Percentiles rank a stretch among this genome's conserved stretches.
phyloP scores from a whole-genome alignment of 2,329 filamentous ascomycete genomes.

The Teratosphaeria gauchensis region DNA sequence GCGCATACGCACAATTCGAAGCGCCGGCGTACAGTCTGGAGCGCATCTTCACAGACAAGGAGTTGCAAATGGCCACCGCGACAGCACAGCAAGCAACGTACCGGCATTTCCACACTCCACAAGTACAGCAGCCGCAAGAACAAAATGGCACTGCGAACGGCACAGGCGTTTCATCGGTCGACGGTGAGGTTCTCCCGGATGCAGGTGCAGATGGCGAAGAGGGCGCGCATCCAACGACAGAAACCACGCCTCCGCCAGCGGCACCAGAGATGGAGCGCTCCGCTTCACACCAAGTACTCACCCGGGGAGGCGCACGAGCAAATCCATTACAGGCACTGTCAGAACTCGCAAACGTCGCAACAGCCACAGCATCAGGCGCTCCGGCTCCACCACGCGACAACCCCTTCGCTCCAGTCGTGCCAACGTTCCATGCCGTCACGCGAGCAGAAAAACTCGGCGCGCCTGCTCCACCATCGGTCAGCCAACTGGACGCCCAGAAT shows the following conservation, averaged over 20 bases:
- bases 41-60: slow-evolving; percentile 58
- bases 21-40: slow-evolving; percentile 52
- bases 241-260: slow-evolving; percentile 4
- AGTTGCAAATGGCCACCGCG: slow-evolving; percentile 53
- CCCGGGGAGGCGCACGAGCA: slow-evolving; percentile 35
- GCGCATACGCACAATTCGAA: slow-evolving; percentile 46
- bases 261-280: slow-evolving; percentile 50
- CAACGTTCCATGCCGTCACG: slow-evolving; percentile 36
- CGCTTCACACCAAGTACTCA: slow-evolving; percentile 47
- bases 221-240: slow-evolving; percentile 2
- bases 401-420: slow-evolving; percentile 36
- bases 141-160: slow-evolving; percentile 18
- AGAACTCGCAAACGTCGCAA: slow-evolving; percentile 42
- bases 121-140: slow-evolving; percentile 13
- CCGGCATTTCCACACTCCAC: slow-evolving; percentile 46
- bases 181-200: slow-evolving; percentile 20
- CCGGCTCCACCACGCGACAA: slow-evolving; percentile 21
- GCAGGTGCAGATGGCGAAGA: slow-evolving; percentile 15
- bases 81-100: slow-evolving; percentile 51
- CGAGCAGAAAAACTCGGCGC: slow-evolving; percentile 38
- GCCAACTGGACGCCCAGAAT: slow-evolving; percentile 35
- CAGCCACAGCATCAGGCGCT: slow-evolving; percentile 23
- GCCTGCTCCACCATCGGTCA: slow-evolving; percentile 35
- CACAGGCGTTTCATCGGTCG: slow-evolving; percentile 20
- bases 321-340: slow-evolving; percentile 44